Base-by-base conservation (phyloP, 805 yeast species). In the Candida adriatica region DNA sequence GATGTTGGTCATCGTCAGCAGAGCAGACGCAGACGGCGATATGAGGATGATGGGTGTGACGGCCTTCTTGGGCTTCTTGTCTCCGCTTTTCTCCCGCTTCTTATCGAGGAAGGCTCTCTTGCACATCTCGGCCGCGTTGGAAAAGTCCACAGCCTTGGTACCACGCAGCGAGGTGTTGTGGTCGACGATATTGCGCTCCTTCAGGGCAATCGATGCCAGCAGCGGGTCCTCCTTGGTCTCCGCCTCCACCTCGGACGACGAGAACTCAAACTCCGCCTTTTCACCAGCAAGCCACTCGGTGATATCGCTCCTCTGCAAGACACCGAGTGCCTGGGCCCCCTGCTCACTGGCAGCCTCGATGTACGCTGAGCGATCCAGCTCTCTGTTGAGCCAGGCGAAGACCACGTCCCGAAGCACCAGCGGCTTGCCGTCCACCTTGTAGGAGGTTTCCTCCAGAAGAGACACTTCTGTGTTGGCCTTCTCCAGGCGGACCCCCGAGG, bases 251-350 rank as follows among this genome's bases (percentile, higher is more conserved):
- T 31, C 28, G 13, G 16, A 13, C 8, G 21, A 28, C 20, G 79
- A 58, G 50, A 69, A 78, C 33, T 74, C 70, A 41, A 84, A 75
- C 16, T 68, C 64, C 23, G 68, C 74, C 4, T 76, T 63, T 14
- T 73, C 66, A 4, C 95, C 95, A 38, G 69, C 70, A 31, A 90
- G 66, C 87, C 92, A 88, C 18, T 84, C 71, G 33, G 80, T 67
- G 39, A 90, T 67, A 51, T 90, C 95, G 7, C 86, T 78, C 58
- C 94, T 77, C 47, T 86, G 94, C 52, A 84, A 58, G 51, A 90
- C 88, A 35, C 84, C 76, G 51, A 90, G 71, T 41, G 84, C 84
- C 3, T 75, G 66, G 20, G 90, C 67, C 3, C 72, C 68, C 24
- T 69, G 61, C 30, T 67, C 69, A 46, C 75, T 79, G 42, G 95